phyloP scores from a whole-genome alignment of 768 basidiomycete genomes.

The Termitomyces sp. region DNA sequence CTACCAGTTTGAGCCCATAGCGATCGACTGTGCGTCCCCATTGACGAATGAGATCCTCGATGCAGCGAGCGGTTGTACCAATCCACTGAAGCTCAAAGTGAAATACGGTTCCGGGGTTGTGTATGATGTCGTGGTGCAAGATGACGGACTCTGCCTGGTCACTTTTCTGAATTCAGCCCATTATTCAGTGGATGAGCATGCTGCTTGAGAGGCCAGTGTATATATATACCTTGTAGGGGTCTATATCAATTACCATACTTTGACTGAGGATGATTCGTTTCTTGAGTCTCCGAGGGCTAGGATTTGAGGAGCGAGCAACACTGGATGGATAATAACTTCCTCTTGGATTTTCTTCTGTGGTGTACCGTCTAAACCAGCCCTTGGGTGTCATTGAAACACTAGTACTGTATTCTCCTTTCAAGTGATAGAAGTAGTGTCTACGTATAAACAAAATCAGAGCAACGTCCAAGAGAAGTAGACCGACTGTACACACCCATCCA shows the following conservation, averaged over 20 bases:
- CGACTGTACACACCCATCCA: constrained; percentile 67
- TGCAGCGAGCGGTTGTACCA: constrained; percentile 85
- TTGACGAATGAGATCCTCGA: constrained; percentile 81
- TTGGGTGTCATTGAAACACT: constrained; percentile 65
- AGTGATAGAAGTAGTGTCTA: constrained; percentile 87
- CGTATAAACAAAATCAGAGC: constrained; percentile 2
- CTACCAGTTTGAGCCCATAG: constrained; percentile 89
- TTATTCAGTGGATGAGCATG: neutral
- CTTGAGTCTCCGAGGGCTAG: constrained; percentile 43
- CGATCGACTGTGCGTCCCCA: constrained; percentile 84
- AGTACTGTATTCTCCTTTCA: constrained; percentile 74
- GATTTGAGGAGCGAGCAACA: constrained; percentile 29
- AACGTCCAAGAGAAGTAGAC: neutral
- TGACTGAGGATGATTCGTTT: constrained; percentile 78
- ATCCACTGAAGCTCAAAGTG: constrained; percentile 99
- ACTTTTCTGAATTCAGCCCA: constrained; percentile 52
- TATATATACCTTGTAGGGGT: constrained; percentile 58
- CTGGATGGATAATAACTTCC: constrained; percentile 33
- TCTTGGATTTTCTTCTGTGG: constrained; percentile 38
- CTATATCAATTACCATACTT: constrained; percentile 88
- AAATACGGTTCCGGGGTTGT: constrained; percentile 92
- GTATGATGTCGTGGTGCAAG: constrained; percentile 91
- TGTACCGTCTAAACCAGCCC: constrained; percentile 67
- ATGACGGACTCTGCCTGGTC: constrained; percentile 87
- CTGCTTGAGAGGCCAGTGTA: neutral